Conservation (phyloP, 1,284 basidiomycete genomes). For the Vanrija sp. region DNA sequence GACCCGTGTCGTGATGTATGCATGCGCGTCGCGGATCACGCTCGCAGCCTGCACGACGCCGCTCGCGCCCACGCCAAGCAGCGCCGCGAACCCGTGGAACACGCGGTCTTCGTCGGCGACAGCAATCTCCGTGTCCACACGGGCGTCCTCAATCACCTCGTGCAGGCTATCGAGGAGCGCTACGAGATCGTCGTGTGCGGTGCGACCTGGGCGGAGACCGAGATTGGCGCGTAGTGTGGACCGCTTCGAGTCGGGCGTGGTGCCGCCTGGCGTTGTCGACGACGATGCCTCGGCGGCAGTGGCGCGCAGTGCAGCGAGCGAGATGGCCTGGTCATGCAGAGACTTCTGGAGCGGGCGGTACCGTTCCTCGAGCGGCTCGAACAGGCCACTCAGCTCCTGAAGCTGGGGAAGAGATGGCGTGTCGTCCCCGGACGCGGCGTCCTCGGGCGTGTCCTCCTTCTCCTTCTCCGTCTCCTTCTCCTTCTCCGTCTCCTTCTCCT, state of each 20-base stretch:
- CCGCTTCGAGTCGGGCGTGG: slow-evolving; percentile 4
- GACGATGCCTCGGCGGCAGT: slow-evolving; percentile 16
- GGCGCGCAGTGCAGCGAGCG: slow-evolving; percentile 32
- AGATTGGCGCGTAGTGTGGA: slow-evolving; percentile 18
- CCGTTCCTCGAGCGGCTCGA: slow-evolving; percentile 28
- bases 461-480: neutral
- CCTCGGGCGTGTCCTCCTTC: too few species aligned
- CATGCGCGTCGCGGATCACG: slow-evolving; percentile 56
- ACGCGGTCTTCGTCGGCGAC: slow-evolving; percentile 71
- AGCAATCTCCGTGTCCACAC: slow-evolving; percentile 80
- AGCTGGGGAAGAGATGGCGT: slow-evolving; percentile 6
- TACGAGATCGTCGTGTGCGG: slow-evolving; percentile 44
- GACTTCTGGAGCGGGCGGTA: slow-evolving; percentile 38
- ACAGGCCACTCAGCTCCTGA: slow-evolving; percentile 25
- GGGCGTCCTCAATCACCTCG: slow-evolving; percentile 76
- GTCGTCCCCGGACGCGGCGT: neutral
- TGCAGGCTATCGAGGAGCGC: slow-evolving; percentile 63
- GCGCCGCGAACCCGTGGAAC: slow-evolving; percentile 65
- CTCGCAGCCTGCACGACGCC: slow-evolving; percentile 43
- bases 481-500: slow-evolving; percentile 1
- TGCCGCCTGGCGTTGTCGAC: slow-evolving; percentile 7
- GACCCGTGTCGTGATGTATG: slow-evolving; percentile 55
- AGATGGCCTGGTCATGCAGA: slow-evolving; percentile 40
- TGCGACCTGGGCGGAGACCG: slow-evolving; percentile 23
- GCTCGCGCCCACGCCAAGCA: slow-evolving; percentile 60